Conservation (phyloP, 768 basidiomycete genomes). For the Inosperma sp. region DNA sequence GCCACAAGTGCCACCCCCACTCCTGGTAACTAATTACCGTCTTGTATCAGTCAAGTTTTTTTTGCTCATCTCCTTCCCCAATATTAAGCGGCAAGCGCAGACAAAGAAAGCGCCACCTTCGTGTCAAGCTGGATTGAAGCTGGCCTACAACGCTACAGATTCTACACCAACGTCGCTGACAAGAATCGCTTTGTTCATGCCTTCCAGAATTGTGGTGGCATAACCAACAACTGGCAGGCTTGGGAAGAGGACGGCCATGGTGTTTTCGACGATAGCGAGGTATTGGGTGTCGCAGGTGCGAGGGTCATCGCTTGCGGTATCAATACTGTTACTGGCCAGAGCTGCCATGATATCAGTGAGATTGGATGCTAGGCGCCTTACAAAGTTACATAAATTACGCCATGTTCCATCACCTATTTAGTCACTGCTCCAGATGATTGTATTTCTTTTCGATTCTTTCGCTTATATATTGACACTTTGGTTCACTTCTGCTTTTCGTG, state of each 20-base stretch:
- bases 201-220: constrained; percentile 1
- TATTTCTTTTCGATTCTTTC: too few species aligned
- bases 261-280: constrained; percentile 8
- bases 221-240: constrained; percentile 9
- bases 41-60: neutral
- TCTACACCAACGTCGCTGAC: constrained; percentile 3
- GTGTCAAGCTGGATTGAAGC: constrained; percentile 1
- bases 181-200: constrained; percentile 8
- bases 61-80: neutral
- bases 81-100: neutral
- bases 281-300: neutral
- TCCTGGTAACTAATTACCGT: constrained; percentile 4
- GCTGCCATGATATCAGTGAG: neutral
- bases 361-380: constrained; percentile 6
- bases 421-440: too few species aligned
- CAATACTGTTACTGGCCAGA: neutral
- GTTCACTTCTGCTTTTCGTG: too few species aligned
- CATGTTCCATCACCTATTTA: too few species aligned
- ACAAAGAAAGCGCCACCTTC: constrained; percentile 2
- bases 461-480: too few species aligned
- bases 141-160: constrained; percentile 5
- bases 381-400: too few species aligned
- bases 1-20: constrained; percentile 3
- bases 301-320: constrained; percentile 5
- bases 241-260: constrained; percentile 4